Evolutionary conservation across 495 filamentous ascomycete genomes (phyloP).

Genomic region (Penicillium daleae): DNA sequence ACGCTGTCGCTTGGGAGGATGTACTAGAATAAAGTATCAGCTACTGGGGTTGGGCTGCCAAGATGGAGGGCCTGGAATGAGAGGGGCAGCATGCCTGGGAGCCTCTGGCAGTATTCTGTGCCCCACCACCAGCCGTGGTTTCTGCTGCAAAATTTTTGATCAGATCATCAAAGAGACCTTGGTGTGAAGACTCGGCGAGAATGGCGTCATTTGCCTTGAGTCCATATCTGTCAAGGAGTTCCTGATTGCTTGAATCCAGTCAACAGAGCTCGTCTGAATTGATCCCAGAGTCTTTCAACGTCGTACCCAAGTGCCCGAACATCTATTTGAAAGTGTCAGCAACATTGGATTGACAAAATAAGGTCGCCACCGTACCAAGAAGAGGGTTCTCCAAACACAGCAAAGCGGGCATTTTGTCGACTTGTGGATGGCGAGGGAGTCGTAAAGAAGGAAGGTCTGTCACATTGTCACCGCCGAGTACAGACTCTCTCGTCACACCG

Average conservation of each 20-base stretch:
- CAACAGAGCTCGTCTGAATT: background rate
- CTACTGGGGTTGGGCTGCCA: background rate
- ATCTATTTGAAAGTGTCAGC: background rate
- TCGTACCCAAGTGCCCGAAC: background rate
- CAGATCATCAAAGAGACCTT: background rate
- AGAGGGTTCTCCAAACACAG: background rate
- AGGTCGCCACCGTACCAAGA: background rate
- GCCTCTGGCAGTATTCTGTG: background rate
- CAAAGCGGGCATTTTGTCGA: background rate
- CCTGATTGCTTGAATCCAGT: background rate
- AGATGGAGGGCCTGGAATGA: background rate
- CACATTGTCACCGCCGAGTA: too few species aligned
- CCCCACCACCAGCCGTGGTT: background rate
- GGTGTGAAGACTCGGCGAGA: background rate
- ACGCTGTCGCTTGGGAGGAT: background rate
- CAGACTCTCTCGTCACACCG: too few species aligned
- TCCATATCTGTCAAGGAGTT: background rate
- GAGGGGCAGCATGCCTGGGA: background rate
- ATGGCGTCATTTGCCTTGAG: background rate
- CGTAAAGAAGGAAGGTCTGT: too few species aligned
- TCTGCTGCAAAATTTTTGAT: background rate
- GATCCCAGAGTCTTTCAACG: background rate
- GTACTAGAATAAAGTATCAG: background rate
- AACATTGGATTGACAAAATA: background rate
- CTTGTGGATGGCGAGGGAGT: too few species aligned